Base-by-base conservation (phyloP, 2,329 filamentous ascomycete genomes). In the Exophiala alcalophila region DNA sequence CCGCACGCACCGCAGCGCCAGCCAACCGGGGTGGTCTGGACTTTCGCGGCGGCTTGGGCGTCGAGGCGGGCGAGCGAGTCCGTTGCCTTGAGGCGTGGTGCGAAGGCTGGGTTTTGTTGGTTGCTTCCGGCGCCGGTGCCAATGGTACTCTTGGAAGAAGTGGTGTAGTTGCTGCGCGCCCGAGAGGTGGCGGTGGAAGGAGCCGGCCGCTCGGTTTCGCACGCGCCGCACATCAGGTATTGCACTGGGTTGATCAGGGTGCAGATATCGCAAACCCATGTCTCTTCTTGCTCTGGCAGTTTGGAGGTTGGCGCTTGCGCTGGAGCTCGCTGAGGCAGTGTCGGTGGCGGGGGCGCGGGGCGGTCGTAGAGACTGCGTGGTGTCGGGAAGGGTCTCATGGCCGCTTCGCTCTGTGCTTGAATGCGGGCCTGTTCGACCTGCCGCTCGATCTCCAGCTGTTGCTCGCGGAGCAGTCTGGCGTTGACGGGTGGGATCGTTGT, bases 221-320 rank as follows among this genome's bases (percentile, higher is more conserved):
- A 83, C 2, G 72, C 79, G 45, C 79, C 79, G 59, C 80, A 83
- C 30, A 71, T 70, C 8, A 81, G 69, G 52, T 72, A 79, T 18
- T 71, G 70, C n/a, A 74, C 56, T 1, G 77, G 74, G 47, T 83
- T 83, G 46, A 77, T 69, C 25, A 81, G 72, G 0, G 80, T 83
- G 61, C 80, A 83, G 46, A 74, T 68, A 8, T 73, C 67, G 56
- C 80, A 83, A 16, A 70, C 68, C 80, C 80, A 83, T 28, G 71
- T 65, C 39, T 67, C 62, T 21, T 59, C 34, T 31, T 44, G 27
- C 19, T 47, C 29, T 7, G 26, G 39, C 26, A 33, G 43, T 10
- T 21, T n/a, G 16, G 31, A 40, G 9, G 25, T 12, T 11, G 38
- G n/a, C n/a, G n/a, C n/a, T n/a, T n/a, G n/a, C n/a, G n/a, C n/a